Evolutionary conservation across 2,329 filamentous ascomycete species (phyloP), one percentile per base, ranked within the genome.

Genomic region (Microcyclospora tardicrescens): DNA sequence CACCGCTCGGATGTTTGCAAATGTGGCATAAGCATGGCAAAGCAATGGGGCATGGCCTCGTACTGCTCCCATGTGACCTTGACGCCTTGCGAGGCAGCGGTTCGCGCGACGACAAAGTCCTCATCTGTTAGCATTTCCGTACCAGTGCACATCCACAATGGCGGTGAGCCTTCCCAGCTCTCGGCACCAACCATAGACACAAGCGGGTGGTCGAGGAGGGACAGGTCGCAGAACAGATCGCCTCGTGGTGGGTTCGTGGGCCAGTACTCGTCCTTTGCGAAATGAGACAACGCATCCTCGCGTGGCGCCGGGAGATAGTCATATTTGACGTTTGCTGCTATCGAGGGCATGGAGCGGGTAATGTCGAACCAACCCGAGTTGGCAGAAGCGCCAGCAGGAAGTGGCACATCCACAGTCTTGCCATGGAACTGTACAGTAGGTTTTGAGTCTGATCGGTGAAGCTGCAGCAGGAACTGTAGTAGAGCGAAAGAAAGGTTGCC

Each of bases 21-120:
- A 1, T 46, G 40, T n/a, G 64, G 62, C 3, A 69, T 42, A 39
- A 69, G 42, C 59, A 67, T 59, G 0, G 53, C 59, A 47, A 71
- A 89, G 48, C 74, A 76, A 60, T 87, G 83, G 38, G 84, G 81
- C 83, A 89, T 89, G 2, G 75, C 79, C 56, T 86, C 78, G 55
- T 77, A 91, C 60, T 84, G 74, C 55, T 83, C 75, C 51, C 77
- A 81, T 3, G 74, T 66, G 0, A 87, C 72, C 0, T 52, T 53
- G 0, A 79, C 78, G 5, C 73, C 75, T 34, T 81, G 72, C 6
- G 51, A 46, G 12, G 65, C 64, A 10, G 82, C 64, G 30, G 69
- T 67, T 31, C 63, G 59, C 0, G 77, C 80, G 2, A 84, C 54
- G 37, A 74, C 73, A 45, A 68, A 69, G 43, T 68, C 69, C 57